Evolutionary conservation across 2,329 filamentous ascomycete genomes (phyloP).

Genomic region (Arthroderma sp.): DNA sequence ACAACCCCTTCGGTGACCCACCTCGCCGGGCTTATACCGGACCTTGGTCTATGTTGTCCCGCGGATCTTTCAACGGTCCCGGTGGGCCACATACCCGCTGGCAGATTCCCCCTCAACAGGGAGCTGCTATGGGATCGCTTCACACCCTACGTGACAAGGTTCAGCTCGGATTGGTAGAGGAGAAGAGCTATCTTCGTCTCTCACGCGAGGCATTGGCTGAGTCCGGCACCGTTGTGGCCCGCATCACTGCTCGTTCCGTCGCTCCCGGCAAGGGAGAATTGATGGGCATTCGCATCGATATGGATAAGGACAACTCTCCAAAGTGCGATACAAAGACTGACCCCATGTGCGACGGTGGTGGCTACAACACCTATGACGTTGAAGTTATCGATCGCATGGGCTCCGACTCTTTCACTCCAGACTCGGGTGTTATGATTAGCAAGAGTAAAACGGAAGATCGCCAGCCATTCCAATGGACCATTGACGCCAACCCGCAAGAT

Average conservation of each 20-base stretch:
- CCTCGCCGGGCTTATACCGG: slow-evolving; percentile 9
- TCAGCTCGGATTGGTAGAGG: slow-evolving; percentile 6
- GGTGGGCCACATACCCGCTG: slow-evolving; percentile 11
- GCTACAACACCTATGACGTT: slow-evolving; percentile 10
- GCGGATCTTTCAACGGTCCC: slow-evolving; percentile 11
- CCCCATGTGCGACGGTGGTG: slow-evolving; percentile 9
- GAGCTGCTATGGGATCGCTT: slow-evolving; percentile 10
- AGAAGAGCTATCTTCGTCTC: slow-evolving; percentile 5
- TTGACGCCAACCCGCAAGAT: slow-evolving; percentile 12
- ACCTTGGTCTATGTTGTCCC: slow-evolving; percentile 13
- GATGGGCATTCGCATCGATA: slow-evolving; percentile 9
- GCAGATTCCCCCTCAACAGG: slow-evolving; percentile 8
- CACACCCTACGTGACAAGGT: slow-evolving; percentile 11
- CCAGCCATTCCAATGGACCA: slow-evolving; percentile 10
- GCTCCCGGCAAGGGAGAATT: slow-evolving; percentile 5
- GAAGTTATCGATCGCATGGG: slow-evolving; percentile 12
- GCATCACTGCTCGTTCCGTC: slow-evolving; percentile 9
- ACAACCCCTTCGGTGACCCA: slow-evolving; percentile 10
- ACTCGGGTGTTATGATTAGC: slow-evolving; percentile 12
- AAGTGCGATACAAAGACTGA: slow-evolving; percentile 7
- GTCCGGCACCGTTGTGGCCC: slow-evolving; percentile 8
- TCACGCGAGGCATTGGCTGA: slow-evolving; percentile 9
- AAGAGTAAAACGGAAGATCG: slow-evolving; percentile 6
- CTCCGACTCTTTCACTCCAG: slow-evolving; percentile 11
- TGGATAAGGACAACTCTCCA: slow-evolving; percentile 9